Conservation (phyloP, 176 grass and related monocot species). For the Phoenix roebelenii region DNA sequence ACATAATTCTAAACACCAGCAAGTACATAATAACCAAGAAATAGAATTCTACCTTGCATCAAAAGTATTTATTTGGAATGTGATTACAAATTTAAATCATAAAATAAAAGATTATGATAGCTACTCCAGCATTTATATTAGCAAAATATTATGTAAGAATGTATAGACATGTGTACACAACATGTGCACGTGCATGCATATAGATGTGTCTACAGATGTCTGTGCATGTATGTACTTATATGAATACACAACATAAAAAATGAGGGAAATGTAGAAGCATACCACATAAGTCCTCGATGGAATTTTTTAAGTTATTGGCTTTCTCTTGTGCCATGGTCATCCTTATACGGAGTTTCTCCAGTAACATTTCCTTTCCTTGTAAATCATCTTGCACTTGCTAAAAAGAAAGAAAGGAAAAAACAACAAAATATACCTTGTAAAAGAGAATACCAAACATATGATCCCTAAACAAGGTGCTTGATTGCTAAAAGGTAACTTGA, state of each 20-base stretch:
- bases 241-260: conserved; percentile 4
- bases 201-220: too few relatives aligned
- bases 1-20: too few relatives aligned
- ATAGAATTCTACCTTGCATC: too few relatives aligned
- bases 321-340: conserved; percentile 28
- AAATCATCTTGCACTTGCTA: conserved; percentile 50
- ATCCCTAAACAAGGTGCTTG: background rate
- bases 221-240: background rate
- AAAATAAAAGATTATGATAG: too few relatives aligned
- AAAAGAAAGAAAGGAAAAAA: conserved; percentile 20
- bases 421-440: conserved; percentile 11
- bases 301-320: conserved; percentile 35
- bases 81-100: too few relatives aligned
- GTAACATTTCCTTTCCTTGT: conserved; percentile 36
- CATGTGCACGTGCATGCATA: too few relatives aligned
- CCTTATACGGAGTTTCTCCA: conserved; percentile 52
- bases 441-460: conserved; percentile 10
- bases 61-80: too few relatives aligned
- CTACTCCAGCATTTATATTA: too few relatives aligned
- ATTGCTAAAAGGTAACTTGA: background rate
- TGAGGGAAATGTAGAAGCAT: conserved; percentile 11
- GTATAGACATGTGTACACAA: too few relatives aligned
- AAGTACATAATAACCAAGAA: too few relatives aligned
- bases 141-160: too few relatives aligned
- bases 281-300: conserved; percentile 48